Evolutionary conservation across 345 rosid genomes (phyloP).

Genomic region (Turritis glabra): DNA sequence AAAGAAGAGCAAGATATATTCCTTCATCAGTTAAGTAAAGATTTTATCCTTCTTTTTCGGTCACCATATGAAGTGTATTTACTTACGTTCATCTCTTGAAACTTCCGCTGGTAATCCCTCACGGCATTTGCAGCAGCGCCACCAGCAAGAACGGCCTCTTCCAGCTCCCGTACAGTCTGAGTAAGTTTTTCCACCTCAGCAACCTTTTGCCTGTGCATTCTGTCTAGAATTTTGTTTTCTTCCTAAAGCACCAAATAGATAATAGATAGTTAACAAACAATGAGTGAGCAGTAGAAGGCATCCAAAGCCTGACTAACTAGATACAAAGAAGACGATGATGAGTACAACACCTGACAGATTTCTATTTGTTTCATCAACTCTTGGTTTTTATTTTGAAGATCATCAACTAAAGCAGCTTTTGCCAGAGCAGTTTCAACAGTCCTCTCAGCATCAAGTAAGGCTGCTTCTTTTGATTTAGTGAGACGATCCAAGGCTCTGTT

Average conservation of each 20-base stretch:
- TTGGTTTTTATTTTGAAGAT: conserved; percentile 97
- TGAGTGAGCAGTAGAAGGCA: background rate
- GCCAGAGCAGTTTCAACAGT: conserved; percentile 86
- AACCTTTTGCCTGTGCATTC: conserved; percentile 94
- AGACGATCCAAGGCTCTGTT: conserved; percentile 96
- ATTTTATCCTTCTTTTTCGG: background rate
- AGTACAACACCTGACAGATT: conserved; percentile 80
- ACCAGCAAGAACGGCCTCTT: conserved; percentile 99
- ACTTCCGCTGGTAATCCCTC: conserved; percentile 96
- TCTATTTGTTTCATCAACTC: conserved; percentile 96
- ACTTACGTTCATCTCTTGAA: conserved; percentile 97
- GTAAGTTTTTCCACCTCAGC: conserved; percentile 99
- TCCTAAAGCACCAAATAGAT: conserved; percentile 51
- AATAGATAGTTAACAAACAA: background rate
- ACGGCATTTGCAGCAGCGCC: conserved; percentile 99
- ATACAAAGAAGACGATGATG: conserved; percentile 14
- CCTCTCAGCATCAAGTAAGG: conserved; percentile 92
- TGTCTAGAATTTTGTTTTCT: conserved; percentile 95
- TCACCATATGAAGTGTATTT: background rate
- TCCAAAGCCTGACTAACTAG: background rate
- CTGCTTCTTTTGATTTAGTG: conserved; percentile 96
- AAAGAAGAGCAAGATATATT: conserved; percentile 14
- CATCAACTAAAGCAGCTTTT: conserved; percentile 98
- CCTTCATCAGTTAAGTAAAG: background rate
- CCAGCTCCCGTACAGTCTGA: conserved; percentile 93